Conservation (phyloP, 2,329 filamentous ascomycete genomes). For the Alternaria viburni region DNA sequence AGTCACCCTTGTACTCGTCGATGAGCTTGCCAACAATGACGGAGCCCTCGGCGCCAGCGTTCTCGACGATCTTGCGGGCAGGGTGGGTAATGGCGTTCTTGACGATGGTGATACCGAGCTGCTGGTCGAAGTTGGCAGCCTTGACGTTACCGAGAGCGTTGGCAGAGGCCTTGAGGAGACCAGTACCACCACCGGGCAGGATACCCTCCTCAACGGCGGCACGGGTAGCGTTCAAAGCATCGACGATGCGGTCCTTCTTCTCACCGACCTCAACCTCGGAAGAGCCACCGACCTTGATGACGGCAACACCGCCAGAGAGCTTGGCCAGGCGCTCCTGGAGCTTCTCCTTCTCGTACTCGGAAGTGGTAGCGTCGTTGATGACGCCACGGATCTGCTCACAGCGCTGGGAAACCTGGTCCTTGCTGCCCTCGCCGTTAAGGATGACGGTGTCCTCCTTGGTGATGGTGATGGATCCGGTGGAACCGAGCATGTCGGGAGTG, state of each 20-base stretch:
- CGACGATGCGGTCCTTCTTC: constrained; percentile 99
- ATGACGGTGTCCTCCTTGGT: constrained; percentile 99
- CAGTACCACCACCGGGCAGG: constrained; percentile 96
- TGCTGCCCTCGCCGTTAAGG: constrained; percentile 94
- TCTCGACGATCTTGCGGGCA: constrained; percentile 95
- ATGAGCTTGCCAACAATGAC: constrained; percentile 98
- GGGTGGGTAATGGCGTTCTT: constrained; percentile 98
- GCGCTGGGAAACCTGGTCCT: constrained; percentile 90
- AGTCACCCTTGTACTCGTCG: constrained; percentile 88
- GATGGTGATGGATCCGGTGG: constrained; percentile 97
- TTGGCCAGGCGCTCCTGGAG: constrained; percentile 99
- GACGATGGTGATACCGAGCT: constrained; percentile 96
- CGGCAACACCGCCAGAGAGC: constrained; percentile 97
- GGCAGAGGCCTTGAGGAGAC: constrained; percentile 93
- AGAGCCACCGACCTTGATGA: constrained; percentile 98
- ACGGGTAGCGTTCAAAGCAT: constrained; percentile 96
- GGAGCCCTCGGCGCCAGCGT: constrained; percentile 92
- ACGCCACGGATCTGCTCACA: constrained; percentile 99
- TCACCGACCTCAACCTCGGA: constrained; percentile 99
- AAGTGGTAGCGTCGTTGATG: constrained; percentile 90
- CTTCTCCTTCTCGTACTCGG: constrained; percentile 99
- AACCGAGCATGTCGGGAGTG: constrained; percentile 93
- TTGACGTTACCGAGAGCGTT: constrained; percentile 86
- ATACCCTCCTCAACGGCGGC: constrained; percentile 99
- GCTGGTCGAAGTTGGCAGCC: constrained; percentile 96